These are phyloP conservation scores for Eimeria necatrix DNA, from an alignment of 169 alveolate genomes.

Conservation along the genomic window DNA sequence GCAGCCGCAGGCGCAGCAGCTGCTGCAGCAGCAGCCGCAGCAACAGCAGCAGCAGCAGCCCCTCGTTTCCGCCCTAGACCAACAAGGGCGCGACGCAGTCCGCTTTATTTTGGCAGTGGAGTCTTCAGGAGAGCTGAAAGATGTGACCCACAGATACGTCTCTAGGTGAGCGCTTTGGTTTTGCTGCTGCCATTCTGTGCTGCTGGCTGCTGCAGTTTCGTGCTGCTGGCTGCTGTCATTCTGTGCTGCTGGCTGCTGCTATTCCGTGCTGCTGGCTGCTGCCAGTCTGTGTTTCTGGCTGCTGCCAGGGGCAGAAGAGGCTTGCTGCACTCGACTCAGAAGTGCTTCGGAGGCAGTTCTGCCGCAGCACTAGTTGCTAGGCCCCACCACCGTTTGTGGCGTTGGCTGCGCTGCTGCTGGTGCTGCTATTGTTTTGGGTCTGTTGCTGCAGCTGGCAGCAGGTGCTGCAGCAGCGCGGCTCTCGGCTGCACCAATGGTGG, in stretches of 20 bases:
- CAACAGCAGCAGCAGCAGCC: not conserved
- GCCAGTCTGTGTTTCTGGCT: not conserved
- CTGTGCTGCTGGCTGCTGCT: not conserved
- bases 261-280: not conserved
- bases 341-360: no score
- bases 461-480: conserved; percentile 49
- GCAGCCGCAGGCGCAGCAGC: not conserved
- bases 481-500: conserved; percentile 68
- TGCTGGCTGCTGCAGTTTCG: not conserved
- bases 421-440: not conserved
- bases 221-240: not conserved
- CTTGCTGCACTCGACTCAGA: not conserved
- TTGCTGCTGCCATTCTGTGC: not conserved
- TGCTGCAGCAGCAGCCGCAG: not conserved
- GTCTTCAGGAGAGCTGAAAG: not conserved
- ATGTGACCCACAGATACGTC: conserved; percentile 28
- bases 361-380: no score
- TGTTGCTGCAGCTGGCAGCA: conserved; percentile 49
- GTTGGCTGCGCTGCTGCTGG: not conserved
- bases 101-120: conserved; percentile 14
- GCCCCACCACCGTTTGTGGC: no score
- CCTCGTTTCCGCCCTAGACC: not conserved
- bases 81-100: conserved; percentile 14
- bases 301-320: not conserved
- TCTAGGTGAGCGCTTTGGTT: not conserved